Percentiles rank a stretch among this genome's conserved stretches.
Evolutionary conservation across 768 basidiomycete genomes (phyloP).

Genomic region (Zangia roseola): DNA sequence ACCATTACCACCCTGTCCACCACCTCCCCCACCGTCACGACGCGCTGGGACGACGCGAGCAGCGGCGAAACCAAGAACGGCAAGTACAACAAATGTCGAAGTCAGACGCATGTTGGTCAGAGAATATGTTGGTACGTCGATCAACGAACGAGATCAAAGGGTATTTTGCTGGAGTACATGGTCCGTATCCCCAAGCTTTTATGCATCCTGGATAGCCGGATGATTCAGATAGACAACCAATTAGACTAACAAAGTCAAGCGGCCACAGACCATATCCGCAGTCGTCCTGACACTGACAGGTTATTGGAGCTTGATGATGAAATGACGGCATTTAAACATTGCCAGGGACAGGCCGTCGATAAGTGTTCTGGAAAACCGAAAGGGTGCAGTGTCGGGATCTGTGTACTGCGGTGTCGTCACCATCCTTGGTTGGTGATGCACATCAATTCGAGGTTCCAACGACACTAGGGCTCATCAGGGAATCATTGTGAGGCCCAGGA

Average conservation of each 20-base stretch:
- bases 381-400: no score
- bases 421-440: background rate
- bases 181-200: background rate
- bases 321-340: background rate
- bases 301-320: background rate
- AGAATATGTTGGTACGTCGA: background rate
- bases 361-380: background rate
- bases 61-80: slow-evolving; percentile 1
- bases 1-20: background rate
- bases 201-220: slow-evolving; percentile 1
- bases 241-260: background rate
- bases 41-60: slow-evolving; percentile 5
- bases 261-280: slow-evolving; percentile 5
- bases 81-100: slow-evolving; percentile 1
- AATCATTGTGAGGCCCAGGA: background rate
- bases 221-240: background rate
- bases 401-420: background rate
- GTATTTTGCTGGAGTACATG: background rate
- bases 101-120: slow-evolving; percentile 10
- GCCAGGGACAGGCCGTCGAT: background rate
- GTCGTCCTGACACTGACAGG: background rate
- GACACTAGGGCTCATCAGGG: background rate
- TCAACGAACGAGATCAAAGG: background rate
- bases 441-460: background rate
- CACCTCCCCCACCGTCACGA: background rate